Base-by-base conservation (phyloP, 495 filamentous ascomycete genomes). In the Aspergillus ellipticus region DNA sequence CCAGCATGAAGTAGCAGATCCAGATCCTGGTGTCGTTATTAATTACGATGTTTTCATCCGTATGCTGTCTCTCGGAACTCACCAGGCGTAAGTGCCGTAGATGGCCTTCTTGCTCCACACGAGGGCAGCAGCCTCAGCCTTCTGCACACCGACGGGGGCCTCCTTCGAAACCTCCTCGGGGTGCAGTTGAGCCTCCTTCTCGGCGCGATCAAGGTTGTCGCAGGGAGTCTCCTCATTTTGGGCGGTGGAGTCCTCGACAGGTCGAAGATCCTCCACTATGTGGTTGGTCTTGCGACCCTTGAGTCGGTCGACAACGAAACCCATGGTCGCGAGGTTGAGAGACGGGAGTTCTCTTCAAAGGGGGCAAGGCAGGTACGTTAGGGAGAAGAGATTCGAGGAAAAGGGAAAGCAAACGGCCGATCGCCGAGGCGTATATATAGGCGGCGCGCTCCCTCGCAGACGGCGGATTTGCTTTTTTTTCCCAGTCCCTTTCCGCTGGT, bases 1-100 rank as follows among this genome's bases (percentile, higher is more conserved):
- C 72, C 24, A 74, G 60, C 66, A 74, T 60, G 42, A 76, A 74
- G 57, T 70, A 78, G 37, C 66, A 75, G 3, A 78, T 59, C 70
- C 72, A 77, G 51, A 77, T 72, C 70, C 74, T 74, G 33, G 6
- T 6, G 20, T 15, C 13, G 24, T 47, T 47, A 47, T 24, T 7
- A 15, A 5, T 19, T 24, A 49, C 17, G 31, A 11, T 47, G 16
- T 13, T 22, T 9, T 7, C 17, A 19, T 19, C 16, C 3, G 13
- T 16, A 22, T 19, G 13, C 11, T 5, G n/a, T n/a, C 37, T 42
- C 21, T 3, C 28, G 6, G 16, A 9, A 59, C 67, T 60, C 33
- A 75, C 72, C 69, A 73, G 16, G 57, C 66, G 58, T 76, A 75
- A 41, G 68, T 73, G 5, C 55, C 49, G 31, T 58, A 57, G n/a